phyloP scores from a whole-genome alignment of 805 yeast genomes.

The Millerozyma miso region DNA sequence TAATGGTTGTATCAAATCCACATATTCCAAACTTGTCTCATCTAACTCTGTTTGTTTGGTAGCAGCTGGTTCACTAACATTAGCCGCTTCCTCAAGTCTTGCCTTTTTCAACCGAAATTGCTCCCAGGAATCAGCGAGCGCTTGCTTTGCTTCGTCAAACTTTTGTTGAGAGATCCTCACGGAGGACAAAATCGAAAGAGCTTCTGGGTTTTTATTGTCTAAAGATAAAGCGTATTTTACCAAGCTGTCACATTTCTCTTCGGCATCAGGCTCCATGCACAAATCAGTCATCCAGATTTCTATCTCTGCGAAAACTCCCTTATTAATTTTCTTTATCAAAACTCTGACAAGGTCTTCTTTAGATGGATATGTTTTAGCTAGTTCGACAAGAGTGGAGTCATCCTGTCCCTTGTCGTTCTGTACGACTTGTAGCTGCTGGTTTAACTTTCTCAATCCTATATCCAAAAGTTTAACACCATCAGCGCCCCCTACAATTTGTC shows the following conservation, averaged over 20 bases:
- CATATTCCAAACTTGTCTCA: constrained; percentile 49
- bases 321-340: constrained; percentile 57
- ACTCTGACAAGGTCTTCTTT: constrained; percentile 23
- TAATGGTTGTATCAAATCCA: constrained; percentile 70
- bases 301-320: constrained; percentile 78
- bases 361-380: constrained; percentile 21
- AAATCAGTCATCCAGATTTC: constrained; percentile 98
- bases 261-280: constrained; percentile 92
- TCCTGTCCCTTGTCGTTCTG: constrained; percentile 17
- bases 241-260: constrained; percentile 67
- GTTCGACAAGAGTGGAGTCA: constrained; percentile 21
- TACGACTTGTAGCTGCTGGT: constrained; percentile 31
- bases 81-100: constrained; percentile 40
- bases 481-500: constrained; percentile 82
- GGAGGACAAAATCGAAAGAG: constrained; percentile 78
- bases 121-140: constrained; percentile 68
- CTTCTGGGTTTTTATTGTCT: constrained; percentile 66
- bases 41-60: constrained; percentile 31
- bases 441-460: constrained; percentile 55
- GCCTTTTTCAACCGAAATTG: constrained; percentile 53
- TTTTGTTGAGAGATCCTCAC: constrained; percentile 85
- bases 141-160: constrained; percentile 65
- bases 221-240: constrained; percentile 61
- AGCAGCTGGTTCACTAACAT: constrained; percentile 9
- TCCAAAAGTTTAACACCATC: constrained; percentile 64